Conservation (phyloP, 2,329 filamentous ascomycete genomes). For the Aureobasidium sp. region DNA sequence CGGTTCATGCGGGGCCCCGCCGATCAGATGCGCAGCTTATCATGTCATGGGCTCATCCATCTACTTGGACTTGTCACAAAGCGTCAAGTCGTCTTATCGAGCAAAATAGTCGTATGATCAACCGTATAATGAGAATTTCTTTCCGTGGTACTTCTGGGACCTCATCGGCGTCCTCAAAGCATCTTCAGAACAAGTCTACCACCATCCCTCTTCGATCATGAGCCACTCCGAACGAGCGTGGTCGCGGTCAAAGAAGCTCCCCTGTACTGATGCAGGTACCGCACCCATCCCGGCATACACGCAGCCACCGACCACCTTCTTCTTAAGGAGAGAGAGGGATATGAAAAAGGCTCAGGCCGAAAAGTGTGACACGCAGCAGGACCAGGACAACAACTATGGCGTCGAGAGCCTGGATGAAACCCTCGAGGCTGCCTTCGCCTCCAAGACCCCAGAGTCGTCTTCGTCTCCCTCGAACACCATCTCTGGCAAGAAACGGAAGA, state of each 20-base stretch:
- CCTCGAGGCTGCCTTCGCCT: conserved; percentile 34
- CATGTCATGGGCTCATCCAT: not conserved
- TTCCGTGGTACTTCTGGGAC: too few species aligned
- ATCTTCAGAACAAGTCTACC: not conserved
- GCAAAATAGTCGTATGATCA: conserved; percentile 5
- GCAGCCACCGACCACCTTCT: conserved; percentile 48
- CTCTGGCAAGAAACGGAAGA: conserved; percentile 22
- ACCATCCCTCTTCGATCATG: not conserved
- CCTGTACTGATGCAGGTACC: conserved; percentile 10
- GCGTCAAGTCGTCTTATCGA: not conserved
- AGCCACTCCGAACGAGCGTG: not conserved
- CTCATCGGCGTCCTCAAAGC: too few species aligned
- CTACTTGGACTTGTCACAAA: not conserved
- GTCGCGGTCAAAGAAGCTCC: not conserved
- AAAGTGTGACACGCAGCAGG: conserved; percentile 16
- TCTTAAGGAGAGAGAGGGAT: conserved; percentile 47
- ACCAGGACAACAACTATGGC: conserved; percentile 43
- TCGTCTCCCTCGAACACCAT: conserved; percentile 13
- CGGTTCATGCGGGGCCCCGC: not conserved
- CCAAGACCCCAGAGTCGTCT: conserved; percentile 18
- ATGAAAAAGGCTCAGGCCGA: conserved; percentile 29
- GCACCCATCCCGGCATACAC: conserved; percentile 19
- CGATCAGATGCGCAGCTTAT: not conserved
- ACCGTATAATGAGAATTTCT: not conserved
- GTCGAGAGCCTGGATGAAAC: conserved; percentile 50